Evolutionary conservation across 2,329 filamentous ascomycete species (phyloP).

Genomic region (Paecilomyces dactylethromorphus): DNA sequence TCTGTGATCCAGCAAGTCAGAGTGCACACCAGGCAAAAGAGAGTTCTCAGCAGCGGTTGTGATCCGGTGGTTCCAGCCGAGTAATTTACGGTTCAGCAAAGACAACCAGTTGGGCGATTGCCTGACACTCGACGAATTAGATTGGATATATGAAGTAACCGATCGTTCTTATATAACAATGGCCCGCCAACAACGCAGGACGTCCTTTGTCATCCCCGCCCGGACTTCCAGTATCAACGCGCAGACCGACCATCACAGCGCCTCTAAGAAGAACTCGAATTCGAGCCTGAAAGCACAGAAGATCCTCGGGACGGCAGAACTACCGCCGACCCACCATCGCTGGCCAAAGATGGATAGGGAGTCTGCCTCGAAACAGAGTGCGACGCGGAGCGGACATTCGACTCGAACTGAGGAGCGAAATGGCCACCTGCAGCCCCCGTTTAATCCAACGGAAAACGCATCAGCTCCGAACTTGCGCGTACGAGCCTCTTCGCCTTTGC

Average conservation of each 20-base stretch:
- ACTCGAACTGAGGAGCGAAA: background rate
- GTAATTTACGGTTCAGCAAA: background rate
- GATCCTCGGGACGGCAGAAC: background rate
- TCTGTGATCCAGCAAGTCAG: background rate
- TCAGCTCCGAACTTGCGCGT: conserved; percentile 6
- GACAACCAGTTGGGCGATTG: background rate
- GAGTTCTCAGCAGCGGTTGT: background rate
- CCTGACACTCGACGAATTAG: background rate
- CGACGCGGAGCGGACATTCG: background rate
- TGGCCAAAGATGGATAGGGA: background rate
- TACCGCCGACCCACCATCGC: background rate
- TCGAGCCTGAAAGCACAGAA: background rate
- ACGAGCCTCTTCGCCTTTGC: conserved; percentile 10
- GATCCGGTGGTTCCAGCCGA: background rate
- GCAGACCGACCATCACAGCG: conserved; percentile 3
- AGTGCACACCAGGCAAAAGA: background rate
- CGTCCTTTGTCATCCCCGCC: conserved; percentile 5
- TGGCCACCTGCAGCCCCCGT: background rate
- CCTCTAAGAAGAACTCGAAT: background rate
- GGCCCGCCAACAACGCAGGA: conserved; percentile 6
- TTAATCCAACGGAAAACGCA: background rate
- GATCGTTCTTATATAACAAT: conserved; percentile 1
- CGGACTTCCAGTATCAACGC: conserved; percentile 9
- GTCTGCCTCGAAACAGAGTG: background rate
- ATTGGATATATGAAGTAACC: background rate